Conservation (phyloP, 345 rosid species). For the Eucalyptus erythrocorys region DNA sequence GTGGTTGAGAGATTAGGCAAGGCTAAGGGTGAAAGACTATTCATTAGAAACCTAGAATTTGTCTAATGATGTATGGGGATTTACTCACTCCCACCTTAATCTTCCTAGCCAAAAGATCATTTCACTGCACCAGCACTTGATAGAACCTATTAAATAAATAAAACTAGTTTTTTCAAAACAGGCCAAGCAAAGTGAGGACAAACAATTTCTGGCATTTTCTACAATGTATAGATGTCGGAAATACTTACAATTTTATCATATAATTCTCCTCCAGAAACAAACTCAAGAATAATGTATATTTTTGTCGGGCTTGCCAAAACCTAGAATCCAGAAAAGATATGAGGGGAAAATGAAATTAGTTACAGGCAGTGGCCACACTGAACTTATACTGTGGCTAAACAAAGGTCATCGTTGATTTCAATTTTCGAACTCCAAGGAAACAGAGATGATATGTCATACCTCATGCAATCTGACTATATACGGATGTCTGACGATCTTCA, state of each 20-base stretch:
- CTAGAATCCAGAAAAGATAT: constrained; percentile 9
- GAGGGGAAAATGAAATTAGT: neutral
- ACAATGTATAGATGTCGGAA: neutral
- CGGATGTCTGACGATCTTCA: constrained; percentile 91
- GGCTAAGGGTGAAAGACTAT: neutral
- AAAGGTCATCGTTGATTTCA: neutral
- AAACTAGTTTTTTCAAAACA: neutral
- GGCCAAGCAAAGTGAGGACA: neutral
- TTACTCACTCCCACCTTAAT: neutral
- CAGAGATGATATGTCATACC: constrained; percentile 18
- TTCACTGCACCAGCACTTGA: neutral
- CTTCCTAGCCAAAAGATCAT: neutral
- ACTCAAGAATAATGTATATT: constrained; percentile 83
- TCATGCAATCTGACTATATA: constrained; percentile 72
- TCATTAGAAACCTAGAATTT: neutral
- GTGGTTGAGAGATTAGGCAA: neutral
- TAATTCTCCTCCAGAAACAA: constrained; percentile 85
- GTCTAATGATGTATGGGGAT: neutral
- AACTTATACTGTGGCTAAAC: neutral
- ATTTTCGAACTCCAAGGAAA: neutral
- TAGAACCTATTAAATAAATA: neutral
- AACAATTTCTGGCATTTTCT: neutral
- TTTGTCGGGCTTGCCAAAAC: constrained; percentile 70
- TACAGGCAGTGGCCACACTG: neutral
- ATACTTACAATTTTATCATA: constrained; percentile 72